Percentiles rank a stretch among this genome's conserved stretches.
phyloP scores from a whole-genome alignment of 1,284 basidiomycete genomes.

The Mycena citricolor region DNA sequence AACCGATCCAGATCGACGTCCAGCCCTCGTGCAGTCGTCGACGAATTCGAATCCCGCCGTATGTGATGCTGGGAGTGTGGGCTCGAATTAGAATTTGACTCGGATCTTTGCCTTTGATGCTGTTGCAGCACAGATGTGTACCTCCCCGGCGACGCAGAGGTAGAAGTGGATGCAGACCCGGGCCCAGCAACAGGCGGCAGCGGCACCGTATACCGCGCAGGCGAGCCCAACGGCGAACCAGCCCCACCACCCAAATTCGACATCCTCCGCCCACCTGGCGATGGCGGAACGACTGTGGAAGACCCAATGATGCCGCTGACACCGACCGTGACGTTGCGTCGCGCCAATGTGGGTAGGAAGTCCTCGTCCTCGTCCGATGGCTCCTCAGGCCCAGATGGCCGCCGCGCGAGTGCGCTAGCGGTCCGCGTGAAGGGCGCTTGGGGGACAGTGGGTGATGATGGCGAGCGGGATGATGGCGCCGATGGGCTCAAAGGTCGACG shows the following conservation, averaged over 20 bases:
- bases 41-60: neutral
- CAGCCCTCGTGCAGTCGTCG: neutral
- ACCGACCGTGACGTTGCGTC: no score
- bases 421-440: no score
- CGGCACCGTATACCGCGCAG: neutral
- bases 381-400: no score
- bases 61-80: neutral
- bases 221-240: conserved; percentile 5
- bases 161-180: neutral
- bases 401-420: no score
- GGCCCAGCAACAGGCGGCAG: conserved; percentile 1
- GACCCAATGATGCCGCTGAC: conserved; percentile 7
- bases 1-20: conserved; percentile 21
- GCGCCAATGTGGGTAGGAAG: conserved; percentile 51
- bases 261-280: conserved; percentile 6
- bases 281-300: neutral
- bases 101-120: conserved; percentile 1
- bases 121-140: conserved; percentile 4
- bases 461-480: no score
- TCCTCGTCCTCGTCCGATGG: conserved; percentile 18
- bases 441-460: no score
- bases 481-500: neutral
- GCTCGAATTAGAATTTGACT: conserved; percentile 9
- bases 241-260: no score
- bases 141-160: conserved; percentile 5